Conservation (phyloP, 2,329 filamentous ascomycete genomes). For the Pseudonectria buxi region DNA sequence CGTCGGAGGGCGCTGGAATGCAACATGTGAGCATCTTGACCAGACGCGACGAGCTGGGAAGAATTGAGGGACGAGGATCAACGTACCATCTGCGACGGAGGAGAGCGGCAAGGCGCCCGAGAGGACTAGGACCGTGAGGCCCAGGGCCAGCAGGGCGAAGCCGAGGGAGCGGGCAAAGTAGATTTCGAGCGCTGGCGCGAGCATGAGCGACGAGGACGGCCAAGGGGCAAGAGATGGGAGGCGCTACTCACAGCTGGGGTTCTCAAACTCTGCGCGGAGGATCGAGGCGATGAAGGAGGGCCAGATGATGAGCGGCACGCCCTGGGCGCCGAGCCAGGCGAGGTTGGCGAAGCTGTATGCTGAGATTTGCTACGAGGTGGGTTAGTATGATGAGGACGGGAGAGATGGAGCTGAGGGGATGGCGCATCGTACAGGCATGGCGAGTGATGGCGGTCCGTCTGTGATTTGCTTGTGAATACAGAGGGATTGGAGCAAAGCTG, state of each 20-base stretch:
- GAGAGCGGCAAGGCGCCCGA: conserved; percentile 64
- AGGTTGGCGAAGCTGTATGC: conserved; percentile 45
- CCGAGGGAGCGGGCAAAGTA: conserved; percentile 71
- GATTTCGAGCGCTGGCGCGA: conserved; percentile 45
- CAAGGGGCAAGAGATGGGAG: not conserved
- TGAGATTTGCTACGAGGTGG: conserved; percentile 28
- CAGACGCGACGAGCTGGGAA: no score
- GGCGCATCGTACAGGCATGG: no score
- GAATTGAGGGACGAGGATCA: no score
- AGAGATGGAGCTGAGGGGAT: no score
- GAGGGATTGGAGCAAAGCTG: no score
- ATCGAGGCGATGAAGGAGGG: conserved; percentile 41
- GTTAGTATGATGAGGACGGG: no score
- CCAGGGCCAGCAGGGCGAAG: conserved; percentile 58
- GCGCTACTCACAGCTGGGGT: conserved; percentile 23
- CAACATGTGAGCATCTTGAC: no score
- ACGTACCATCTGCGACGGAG: conserved; percentile 36
- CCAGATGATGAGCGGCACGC: conserved; percentile 40
- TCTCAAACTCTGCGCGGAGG: conserved; percentile 28
- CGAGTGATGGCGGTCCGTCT: no score
- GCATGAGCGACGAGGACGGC: not conserved
- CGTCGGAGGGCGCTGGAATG: conserved; percentile 29
- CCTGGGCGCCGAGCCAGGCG: conserved; percentile 44
- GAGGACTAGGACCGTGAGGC: conserved; percentile 57
- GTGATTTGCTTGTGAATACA: no score